phyloP scores from a whole-genome alignment of 83 land plant species.

The Thuja plicata region DNA sequence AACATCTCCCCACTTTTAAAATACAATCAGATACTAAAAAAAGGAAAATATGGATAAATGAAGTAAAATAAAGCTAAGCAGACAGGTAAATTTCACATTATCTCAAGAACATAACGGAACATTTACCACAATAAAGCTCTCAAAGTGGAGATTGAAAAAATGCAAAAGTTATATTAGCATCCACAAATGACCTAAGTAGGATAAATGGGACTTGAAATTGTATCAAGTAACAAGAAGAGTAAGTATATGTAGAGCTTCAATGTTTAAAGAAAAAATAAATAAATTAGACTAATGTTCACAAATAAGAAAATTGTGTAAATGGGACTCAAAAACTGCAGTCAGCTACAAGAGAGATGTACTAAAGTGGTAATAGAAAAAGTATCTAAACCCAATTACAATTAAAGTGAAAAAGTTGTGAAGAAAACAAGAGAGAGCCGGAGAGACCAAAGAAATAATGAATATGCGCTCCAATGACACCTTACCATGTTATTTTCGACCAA shows the following conservation, averaged over 20 bases:
- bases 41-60: not conserved
- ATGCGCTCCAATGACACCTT: constrained; percentile 13
- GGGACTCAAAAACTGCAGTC: not conserved
- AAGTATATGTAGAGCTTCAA: not conserved
- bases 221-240: not conserved
- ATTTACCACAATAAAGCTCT: not conserved
- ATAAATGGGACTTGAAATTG: not conserved
- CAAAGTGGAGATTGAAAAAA: not conserved
- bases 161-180: not conserved
- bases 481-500: constrained; percentile 67
- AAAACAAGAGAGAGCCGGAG: constrained; percentile 10
- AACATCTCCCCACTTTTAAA: not conserved
- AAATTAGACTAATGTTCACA: not conserved
- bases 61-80: not conserved
- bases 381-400: not conserved
- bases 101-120: not conserved
- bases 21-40: not conserved
- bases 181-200: not conserved
- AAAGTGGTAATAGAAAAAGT: not conserved
- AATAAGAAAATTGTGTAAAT: not conserved
- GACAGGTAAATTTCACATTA: not conserved
- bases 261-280: not conserved
- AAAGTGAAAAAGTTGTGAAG: not conserved
- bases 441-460: not conserved
- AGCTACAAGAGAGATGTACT: not conserved